Percentiles rank a stretch among this genome's conserved stretches.
phyloP scores from a whole-genome alignment of 768 basidiomycete genomes.

The Imleria badia region DNA sequence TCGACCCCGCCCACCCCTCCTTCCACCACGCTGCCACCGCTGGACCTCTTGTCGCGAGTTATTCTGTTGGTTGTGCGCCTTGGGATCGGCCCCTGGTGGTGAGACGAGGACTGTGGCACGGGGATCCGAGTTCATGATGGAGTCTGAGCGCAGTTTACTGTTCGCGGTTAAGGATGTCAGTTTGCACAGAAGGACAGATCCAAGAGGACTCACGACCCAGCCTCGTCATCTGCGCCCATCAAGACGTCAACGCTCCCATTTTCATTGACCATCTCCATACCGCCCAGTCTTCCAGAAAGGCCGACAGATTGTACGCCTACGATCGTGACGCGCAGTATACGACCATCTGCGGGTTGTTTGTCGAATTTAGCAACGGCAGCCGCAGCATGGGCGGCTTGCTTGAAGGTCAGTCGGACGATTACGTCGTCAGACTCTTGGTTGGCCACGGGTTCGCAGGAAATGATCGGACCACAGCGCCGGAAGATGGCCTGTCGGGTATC shows the following conservation, averaged over 20 bases:
- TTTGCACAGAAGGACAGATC: no score
- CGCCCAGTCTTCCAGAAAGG: conserved; percentile 58
- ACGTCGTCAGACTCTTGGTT: conserved; percentile 37
- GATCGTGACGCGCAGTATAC: conserved; percentile 61
- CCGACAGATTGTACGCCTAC: conserved; percentile 57
- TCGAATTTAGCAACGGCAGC: conserved; percentile 74
- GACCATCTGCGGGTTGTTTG: conserved; percentile 81
- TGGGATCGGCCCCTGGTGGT: conserved; percentile 63
- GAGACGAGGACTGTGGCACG: conserved; percentile 67
- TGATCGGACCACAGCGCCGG: conserved; percentile 71
- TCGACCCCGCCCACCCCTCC: conserved; percentile 22
- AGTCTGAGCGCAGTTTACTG: conserved; percentile 88
- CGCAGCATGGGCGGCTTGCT: conserved; percentile 57
- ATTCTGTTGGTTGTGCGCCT: conserved; percentile 44
- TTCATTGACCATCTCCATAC: conserved; percentile 44
- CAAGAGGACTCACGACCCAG: conserved; percentile 49
- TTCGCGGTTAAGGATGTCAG: background rate
- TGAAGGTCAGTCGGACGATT: conserved; percentile 72
- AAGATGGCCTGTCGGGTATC: conserved; percentile 58
- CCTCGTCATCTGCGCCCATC: conserved; percentile 46
- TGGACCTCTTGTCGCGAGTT: conserved; percentile 22
- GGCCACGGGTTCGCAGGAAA: conserved; percentile 34
- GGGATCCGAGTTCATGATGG: conserved; percentile 56
- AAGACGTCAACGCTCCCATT: conserved; percentile 49
- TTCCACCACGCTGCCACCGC: conserved; percentile 31